Percentiles rank a stretch among this genome's conserved stretches.
phyloP scores from a whole-genome alignment of 225 moss, liverwort and hornwort genomes.

The Marchantia paleacea region DNA sequence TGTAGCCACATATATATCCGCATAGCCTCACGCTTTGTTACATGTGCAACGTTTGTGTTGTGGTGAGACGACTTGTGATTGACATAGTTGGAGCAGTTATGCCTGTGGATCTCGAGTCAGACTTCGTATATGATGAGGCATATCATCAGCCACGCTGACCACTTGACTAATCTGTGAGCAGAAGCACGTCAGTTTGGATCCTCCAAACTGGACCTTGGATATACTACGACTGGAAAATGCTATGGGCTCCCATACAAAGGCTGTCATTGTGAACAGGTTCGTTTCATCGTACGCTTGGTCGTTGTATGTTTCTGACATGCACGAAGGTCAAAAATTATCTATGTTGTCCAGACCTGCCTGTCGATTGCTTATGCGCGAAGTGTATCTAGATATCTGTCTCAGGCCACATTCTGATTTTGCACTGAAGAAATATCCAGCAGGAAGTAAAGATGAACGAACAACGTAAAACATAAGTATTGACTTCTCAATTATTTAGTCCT shows the following conservation, averaged over 20 bases:
- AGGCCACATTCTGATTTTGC: background rate
- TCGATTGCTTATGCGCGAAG: background rate
- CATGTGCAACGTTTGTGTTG: too few species aligned
- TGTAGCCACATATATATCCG: too few species aligned
- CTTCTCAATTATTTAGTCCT: conserved; percentile 46
- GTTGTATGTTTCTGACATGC: background rate
- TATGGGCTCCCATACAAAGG: conserved; percentile 64
- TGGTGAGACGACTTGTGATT: too few species aligned
- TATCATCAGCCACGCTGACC: too few species aligned
- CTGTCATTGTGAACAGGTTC: conserved; percentile 77
- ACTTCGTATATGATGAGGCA: too few species aligned
- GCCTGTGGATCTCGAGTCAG: too few species aligned
- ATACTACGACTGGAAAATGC: conserved; percentile 53
- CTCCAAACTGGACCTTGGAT: conserved; percentile 66
- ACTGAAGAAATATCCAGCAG: too few species aligned
- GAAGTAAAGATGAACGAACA: background rate
- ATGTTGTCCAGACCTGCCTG: background rate
- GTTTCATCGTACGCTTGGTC: background rate
- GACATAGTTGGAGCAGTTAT: too few species aligned
- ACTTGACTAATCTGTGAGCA: conserved; percentile 2
- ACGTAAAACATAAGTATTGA: background rate
- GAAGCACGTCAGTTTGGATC: conserved; percentile 63
- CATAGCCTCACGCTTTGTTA: too few species aligned
- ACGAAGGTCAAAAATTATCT: background rate
- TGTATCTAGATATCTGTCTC: background rate